Base-by-base conservation (phyloP, 352 stramenopile species). In the Thraustochytrium striatum region DNA sequence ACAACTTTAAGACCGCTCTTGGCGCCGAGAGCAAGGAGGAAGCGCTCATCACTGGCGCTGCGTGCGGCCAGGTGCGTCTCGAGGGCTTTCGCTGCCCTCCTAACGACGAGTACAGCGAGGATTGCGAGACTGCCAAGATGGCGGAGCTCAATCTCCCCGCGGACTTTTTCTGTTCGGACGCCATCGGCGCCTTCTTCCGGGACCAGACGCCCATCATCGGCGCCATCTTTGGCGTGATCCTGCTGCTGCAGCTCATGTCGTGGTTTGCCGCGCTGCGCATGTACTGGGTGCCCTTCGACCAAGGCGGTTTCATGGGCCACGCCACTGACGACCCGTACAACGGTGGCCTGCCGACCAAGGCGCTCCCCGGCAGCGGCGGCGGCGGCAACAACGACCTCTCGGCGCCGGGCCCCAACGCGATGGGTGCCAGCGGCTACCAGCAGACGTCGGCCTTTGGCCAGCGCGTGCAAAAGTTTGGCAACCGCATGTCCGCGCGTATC, bases 251-350 rank as follows among this genome's bases (percentile, higher is more conserved):
- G 58, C 9, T 80, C 61, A 30, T 73, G 53, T 5, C 70, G 7
- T 61, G 28, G 28, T 5, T 81, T 32, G 30, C 70, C 13, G 61
- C 33, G 13, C 32, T 70, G 36, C 55, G 70, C 32, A 7, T 80
- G 61, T 80, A 80, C 70, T 80, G 70, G 70, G 70, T 80, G 8
- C 70, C 70, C 3, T 69, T 58, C 57, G 41, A 73, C 32, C 36
- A 39, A 16, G 70, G 70, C n/a, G 70, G 70, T 32, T 80, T 80
- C 32, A 57, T 39, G 19, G 55, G 43, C 38, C 32, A 32, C 68
- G n/a, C 13, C 28, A 36, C 68, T 3, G 58, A 80, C 39, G 32
- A 80, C 8, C 19, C 16, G 57, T 59, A 68, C 30, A n/a, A 68
- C 30, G 36, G 36, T 19, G 70, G 36, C 21, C 47, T 80, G n/a